Percentiles rank a stretch among this genome's conserved stretches.
phyloP scores from a whole-genome alignment of 495 filamentous ascomycete genomes.

The Friedmanniomyces simplex region DNA sequence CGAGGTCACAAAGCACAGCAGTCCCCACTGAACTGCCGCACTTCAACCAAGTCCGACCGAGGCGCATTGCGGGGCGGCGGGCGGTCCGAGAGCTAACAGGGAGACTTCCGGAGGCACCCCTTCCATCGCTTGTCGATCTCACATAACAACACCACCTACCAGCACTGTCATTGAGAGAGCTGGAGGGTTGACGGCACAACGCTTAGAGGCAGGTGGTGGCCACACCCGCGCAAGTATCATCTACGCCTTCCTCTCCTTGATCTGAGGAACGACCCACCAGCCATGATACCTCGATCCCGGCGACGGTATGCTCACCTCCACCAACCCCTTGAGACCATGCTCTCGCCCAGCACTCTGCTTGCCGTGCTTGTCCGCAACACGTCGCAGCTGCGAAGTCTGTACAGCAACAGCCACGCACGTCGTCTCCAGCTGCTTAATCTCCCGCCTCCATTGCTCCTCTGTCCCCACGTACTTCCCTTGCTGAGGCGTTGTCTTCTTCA shows the following conservation, averaged over 20 bases:
- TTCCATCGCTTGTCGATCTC: too few species aligned
- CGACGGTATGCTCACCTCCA: slow-evolving; percentile 24
- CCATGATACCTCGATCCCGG: slow-evolving; percentile 44
- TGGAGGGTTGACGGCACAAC: too few species aligned
- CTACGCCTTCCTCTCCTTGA: slow-evolving; percentile 26
- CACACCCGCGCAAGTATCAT: background rate
- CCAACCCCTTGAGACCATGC: slow-evolving; percentile 7
- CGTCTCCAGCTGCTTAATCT: slow-evolving; percentile 20
- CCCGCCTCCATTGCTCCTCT: slow-evolving; percentile 24
- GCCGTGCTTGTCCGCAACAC: slow-evolving; percentile 17
- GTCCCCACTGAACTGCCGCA: too few species aligned
- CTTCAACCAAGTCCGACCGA: too few species aligned
- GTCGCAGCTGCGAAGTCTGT: slow-evolving; percentile 28
- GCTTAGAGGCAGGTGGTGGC: too few species aligned
- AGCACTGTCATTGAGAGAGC: too few species aligned
- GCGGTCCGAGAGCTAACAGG: too few species aligned
- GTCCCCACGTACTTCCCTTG: slow-evolving; percentile 23
- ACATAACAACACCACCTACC: too few species aligned
- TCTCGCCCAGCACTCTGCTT: background rate
- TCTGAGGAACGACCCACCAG: slow-evolving; percentile 69
- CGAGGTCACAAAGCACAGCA: too few species aligned
- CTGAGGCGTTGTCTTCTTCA: slow-evolving; percentile 25
- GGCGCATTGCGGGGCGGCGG: too few species aligned
- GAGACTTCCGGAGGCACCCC: too few species aligned
- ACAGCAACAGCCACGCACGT: slow-evolving; percentile 35